Evolutionary conservation across 2,329 filamentous ascomycete genomes (phyloP), one percentile per base, ranked within the genome.

Genomic region (Penicillium sp.): DNA sequence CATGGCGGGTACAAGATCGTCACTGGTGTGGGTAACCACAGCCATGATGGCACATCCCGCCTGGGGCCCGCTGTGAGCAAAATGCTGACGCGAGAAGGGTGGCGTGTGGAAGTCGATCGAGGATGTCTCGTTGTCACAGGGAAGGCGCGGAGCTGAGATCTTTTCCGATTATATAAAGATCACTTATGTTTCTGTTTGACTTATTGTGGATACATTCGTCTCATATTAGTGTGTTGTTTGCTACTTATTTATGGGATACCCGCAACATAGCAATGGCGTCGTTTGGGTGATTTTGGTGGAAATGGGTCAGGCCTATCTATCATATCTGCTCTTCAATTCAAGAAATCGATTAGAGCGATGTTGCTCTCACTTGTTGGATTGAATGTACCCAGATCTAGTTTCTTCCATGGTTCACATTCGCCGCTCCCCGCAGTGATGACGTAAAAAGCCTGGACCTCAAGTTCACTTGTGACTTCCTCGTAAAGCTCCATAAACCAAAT

Each of bases 21-120:
- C 53, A 96, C 92, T 3, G 93, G 93, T 0, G 71, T 88, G 14
- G 93, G 93, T 1, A 82, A 82, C 53, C 93, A 98, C 74, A 95
- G 86, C 66, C 82, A 86, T 47, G 86, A 89, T 52, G 91, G 92
- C 1, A 87, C 84, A 54, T 90, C 89, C 1, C 87, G 86, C 63
- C 73, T 98, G 57, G 88, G 92, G 5, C 88, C 89, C 55, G 89
- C 90, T 16, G 92, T 98, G n/a, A 87, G 84, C 47, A 87, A 86
- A 68, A 87, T 87, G 69, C 78, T 98, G 43, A 81, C 87, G 39
- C 82, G 84, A 45, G 90, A 93, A 58, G 92, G 92, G 0, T 98
- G 93, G 93, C 91, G 85, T 70, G 79, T 95, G 33, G 85, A 91
- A 70, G 82, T 89, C 45, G 82, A 86, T 44, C 86, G 85, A 27